Conservation (phyloP, 352 stramenopile genomes). For the Phytopythium sindhum region DNA sequence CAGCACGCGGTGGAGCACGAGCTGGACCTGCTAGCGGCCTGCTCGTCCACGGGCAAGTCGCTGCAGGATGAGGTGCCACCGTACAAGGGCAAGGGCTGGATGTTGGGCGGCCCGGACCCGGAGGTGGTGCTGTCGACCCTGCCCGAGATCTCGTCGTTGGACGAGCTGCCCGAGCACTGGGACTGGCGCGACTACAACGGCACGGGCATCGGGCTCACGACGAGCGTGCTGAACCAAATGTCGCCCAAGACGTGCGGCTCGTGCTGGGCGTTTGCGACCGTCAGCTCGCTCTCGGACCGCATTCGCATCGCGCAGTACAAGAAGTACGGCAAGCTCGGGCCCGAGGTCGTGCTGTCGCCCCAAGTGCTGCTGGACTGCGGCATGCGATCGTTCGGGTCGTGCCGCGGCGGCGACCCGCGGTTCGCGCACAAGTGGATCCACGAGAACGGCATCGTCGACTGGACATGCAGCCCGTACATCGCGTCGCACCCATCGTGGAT, state of each 20-base stretch:
- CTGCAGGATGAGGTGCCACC: constrained; percentile 10
- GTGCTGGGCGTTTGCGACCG: constrained; percentile 74
- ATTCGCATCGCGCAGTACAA: constrained; percentile 69
- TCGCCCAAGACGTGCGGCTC: constrained; percentile 68
- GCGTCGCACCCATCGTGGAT: constrained; percentile 77
- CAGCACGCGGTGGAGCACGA: constrained; percentile 52
- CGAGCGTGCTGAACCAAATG: constrained; percentile 80
- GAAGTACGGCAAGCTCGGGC: constrained; percentile 50
- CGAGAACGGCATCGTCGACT: constrained; percentile 78
- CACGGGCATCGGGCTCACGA: constrained; percentile 72
- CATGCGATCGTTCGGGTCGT: constrained; percentile 80
- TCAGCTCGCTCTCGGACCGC: constrained; percentile 70
- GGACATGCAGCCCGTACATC: constrained; percentile 82
- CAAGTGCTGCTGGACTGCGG: constrained; percentile 73
- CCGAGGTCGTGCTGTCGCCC: constrained; percentile 62
- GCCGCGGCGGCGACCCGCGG: constrained; percentile 71
- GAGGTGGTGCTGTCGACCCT: constrained; percentile 46
- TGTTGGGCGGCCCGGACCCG: constrained; percentile 59
- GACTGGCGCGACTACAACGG: constrained; percentile 80
- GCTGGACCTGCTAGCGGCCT: constrained; percentile 49
- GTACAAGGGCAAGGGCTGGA: constrained; percentile 53
- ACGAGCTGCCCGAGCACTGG: constrained; percentile 65
- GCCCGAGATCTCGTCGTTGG: constrained; percentile 41
- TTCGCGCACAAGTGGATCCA: constrained; percentile 84
- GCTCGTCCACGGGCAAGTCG: constrained; percentile 16